Conservation (phyloP, 78 protist genomes). For the Cavenderia fasciculata region DNA sequence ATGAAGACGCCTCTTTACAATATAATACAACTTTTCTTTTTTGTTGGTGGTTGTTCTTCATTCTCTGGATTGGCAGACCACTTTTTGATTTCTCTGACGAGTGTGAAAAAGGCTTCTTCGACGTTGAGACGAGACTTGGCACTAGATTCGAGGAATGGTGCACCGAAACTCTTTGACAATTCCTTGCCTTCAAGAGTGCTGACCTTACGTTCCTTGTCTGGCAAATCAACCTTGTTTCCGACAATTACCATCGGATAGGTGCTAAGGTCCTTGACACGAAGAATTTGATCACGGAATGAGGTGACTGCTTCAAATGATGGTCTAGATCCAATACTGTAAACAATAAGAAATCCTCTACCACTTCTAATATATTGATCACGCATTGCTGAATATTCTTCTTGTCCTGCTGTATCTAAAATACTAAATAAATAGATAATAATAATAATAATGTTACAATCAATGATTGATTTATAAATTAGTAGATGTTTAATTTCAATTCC, state of each 20-base stretch:
- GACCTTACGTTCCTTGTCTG: conserved; percentile 81
- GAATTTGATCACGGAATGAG: conserved; percentile 65
- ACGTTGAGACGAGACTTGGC: conserved; percentile 90
- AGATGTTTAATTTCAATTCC: too few relatives aligned
- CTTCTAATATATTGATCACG: conserved; percentile 82
- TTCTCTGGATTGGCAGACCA: conserved; percentile 76
- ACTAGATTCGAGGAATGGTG: conserved; percentile 89
- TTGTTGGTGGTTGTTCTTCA: conserved; percentile 44
- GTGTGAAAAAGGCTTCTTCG: conserved; percentile 88
- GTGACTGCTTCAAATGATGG: conserved; percentile 68
- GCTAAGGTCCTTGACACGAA: conserved; percentile 61
- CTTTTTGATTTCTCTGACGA: conserved; percentile 84
- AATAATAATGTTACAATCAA: too few relatives aligned
- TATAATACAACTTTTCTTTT: conserved; percentile 58
- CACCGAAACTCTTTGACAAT: conserved; percentile 75
- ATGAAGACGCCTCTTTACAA: too few relatives aligned
- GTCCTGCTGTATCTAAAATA: conserved; percentile 89
- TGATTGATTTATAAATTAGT: too few relatives aligned
- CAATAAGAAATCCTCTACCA: conserved; percentile 81
- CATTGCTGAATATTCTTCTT: conserved; percentile 90
- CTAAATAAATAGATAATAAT: too few relatives aligned
- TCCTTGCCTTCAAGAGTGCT: conserved; percentile 86
- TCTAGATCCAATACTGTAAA: conserved; percentile 73
- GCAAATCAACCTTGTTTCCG: conserved; percentile 94
- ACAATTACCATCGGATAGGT: conserved; percentile 79